These are phyloP conservation scores for Anthracocystis walkeri DNA, from an alignment of 1,284 basidiomycete species.

Conservation along the genomic window DNA sequence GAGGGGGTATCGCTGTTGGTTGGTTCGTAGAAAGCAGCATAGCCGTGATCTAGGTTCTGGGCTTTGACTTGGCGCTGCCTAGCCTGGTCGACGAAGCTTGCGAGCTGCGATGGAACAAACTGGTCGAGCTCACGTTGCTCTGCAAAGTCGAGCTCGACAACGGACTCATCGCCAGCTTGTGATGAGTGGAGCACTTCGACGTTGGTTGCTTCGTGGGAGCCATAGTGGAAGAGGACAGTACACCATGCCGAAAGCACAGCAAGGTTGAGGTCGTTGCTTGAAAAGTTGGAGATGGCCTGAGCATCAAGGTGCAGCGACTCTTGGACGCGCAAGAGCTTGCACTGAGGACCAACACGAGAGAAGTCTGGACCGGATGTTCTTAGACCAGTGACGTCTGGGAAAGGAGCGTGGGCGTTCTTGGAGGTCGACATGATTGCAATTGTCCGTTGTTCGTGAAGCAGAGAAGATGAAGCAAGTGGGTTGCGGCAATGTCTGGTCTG, in stretches of 20 bases:
- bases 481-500: background rate
- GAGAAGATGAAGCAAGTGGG: background rate
- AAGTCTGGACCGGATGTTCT: constrained; percentile 52
- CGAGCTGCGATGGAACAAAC: constrained; percentile 19
- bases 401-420: constrained; percentile 51
- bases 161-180: constrained; percentile 10
- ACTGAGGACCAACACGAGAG: constrained; percentile 33
- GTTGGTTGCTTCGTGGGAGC: constrained; percentile 46
- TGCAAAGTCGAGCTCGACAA: constrained; percentile 47
- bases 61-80: constrained; percentile 5
- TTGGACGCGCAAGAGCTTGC: constrained; percentile 28
- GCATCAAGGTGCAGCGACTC: constrained; percentile 16
- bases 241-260: constrained; percentile 46
- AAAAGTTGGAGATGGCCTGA: constrained; percentile 8
- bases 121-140: constrained; percentile 16
- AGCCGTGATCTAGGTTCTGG: constrained; percentile 28
- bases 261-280: constrained; percentile 25
- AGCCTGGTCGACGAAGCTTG: constrained; percentile 13
- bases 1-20: background rate
- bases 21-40: constrained; percentile 34
- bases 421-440: constrained; percentile 17
- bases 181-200: constrained; percentile 31
- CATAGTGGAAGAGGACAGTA: constrained; percentile 45
- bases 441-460: background rate
- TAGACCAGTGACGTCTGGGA: constrained; percentile 65